These are phyloP conservation scores for Candida arabinofermentans DNA, from an alignment of 805 yeast genomes.

Conservation along the genomic window DNA sequence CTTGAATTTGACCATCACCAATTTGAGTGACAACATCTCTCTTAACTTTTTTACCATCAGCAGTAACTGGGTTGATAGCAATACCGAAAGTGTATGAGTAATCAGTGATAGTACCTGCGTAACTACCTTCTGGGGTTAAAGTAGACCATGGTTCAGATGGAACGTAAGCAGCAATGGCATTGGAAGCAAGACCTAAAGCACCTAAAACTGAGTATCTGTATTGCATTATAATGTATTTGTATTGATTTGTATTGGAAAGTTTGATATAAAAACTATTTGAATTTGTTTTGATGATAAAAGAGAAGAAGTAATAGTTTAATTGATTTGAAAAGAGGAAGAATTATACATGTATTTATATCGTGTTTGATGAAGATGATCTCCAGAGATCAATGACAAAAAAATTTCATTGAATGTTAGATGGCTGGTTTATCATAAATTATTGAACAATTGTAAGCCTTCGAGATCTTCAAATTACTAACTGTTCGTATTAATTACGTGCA, in stretches of 20 bases:
- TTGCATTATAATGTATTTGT: constrained; percentile 23
- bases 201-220: constrained; percentile 25
- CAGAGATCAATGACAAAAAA: neutral
- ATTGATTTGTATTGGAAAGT: constrained; percentile 1
- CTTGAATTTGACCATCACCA: constrained; percentile 52
- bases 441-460: too few species aligned
- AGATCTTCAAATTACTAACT: too few species aligned
- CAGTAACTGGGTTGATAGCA: constrained; percentile 52
- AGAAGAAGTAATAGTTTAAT: neutral
- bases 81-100: constrained; percentile 65
- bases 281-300: constrained; percentile 7
- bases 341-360: neutral
- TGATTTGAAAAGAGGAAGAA: neutral
- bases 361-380: neutral
- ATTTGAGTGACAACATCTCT: constrained; percentile 43
- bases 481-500: constrained; percentile 14
- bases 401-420: constrained; percentile 6
- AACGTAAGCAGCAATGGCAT: constrained; percentile 55
- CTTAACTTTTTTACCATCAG: constrained; percentile 15
- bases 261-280: neutral
- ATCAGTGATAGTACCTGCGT: constrained; percentile 52
- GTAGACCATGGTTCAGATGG: constrained; percentile 69
- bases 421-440: constrained; percentile 22
- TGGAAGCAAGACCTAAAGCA: constrained; percentile 40
- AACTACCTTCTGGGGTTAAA: constrained; percentile 57